Base-by-base conservation (phyloP, 805 yeast species). In the Candida palmyrensis region DNA sequence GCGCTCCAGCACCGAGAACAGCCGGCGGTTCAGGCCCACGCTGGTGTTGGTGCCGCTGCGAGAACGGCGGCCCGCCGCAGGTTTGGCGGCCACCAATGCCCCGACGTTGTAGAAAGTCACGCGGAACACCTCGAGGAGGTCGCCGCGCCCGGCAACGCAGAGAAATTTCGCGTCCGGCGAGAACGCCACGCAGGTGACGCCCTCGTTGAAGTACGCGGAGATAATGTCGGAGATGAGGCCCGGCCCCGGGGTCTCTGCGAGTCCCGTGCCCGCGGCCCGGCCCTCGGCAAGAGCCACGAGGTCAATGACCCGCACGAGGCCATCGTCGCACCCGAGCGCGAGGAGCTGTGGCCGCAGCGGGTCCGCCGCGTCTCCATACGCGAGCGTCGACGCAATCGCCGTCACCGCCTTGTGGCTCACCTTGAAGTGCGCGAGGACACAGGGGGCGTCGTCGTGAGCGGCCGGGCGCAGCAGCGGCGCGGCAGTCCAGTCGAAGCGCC, bases 191-290 rank as follows among this genome's bases (percentile, higher is more conserved):
- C 75, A 68, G 19, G 71, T 54, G 8, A 80, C 56, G 0, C 87
- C 86, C 22, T 81, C 84, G 49, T 64, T 63, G 42, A 77, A 83
- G 46, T 77, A 79, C 22, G 81, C 71, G 3, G 84, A 76, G 21
- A 75, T 53, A 1, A 79, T 59, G 43, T 80, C 89, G 1, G 74
- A 51, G 8, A 63, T 44, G 6, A 64, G 38, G 29, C 51, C 50
- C 13, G 31, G 27, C 13, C 47, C 50, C 31, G 44, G 44, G 5
- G 70, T 57, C 15, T 53, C 49, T 13, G 55, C 41, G 25, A 79
- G 49, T 47, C 79, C 81, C 29, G 82, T 58, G 12, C 82, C 44
- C 29, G 82, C 57, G 16, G 79, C 57, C 39, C 69, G 71, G 2
- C 88, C 92, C 48, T 81, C 87, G 39, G n/a, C n/a, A n/a, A n/a